Base-by-base conservation (phyloP, 345 rosid genomes). In the Brassica juncea region DNA sequence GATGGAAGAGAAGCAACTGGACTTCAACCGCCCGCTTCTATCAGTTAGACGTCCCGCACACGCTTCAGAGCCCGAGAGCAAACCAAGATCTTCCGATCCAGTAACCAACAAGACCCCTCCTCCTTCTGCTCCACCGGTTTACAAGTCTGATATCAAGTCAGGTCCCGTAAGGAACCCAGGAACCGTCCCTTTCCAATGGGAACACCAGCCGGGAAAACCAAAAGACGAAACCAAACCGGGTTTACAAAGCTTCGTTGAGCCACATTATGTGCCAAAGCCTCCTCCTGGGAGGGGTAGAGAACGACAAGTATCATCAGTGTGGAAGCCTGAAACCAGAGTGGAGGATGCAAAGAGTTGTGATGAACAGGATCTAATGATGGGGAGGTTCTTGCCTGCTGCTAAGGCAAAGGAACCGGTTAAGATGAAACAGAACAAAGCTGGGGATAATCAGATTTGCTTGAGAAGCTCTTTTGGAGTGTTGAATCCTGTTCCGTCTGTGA, bases 141-240 rank as follows among this genome's bases (percentile, higher is more conserved):
- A 89, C 86, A 90, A 83, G 70, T 89, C 97, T 57, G 99, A 92
- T 71, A 66, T 92, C 68, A 94, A 88, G 72, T 92, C 97, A n/a
- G 97, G 95, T 68, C 99, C 99, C 1, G 71, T 94, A 1, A 84
- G 95, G 62, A 86, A 85, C 62, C 92, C 99, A 1, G 99, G 97
- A 79, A 87, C 89, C 2, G 97, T 94, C 71, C 99, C 97, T 54
- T 94, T 94, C 70, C 76, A 88, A 52, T 94, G 99, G 99, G 99
- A 94, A 75, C 86, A 84, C 71, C 73, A 79, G 42, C 99, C 99
- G 0, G 99, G 99, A 58, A 90, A 82, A 68, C 95, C 97, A 6
- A 94, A 91, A 80, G 80, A 86, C 78, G 91, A 83, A 81, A 79
- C 63, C 32, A 85, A 82, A 77, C 80, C 72, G 72, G 73, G 8